These are phyloP conservation scores for Nicotiana sylvestris DNA, from an alignment of 257 asterid genomes.

Conservation along the genomic window DNA sequence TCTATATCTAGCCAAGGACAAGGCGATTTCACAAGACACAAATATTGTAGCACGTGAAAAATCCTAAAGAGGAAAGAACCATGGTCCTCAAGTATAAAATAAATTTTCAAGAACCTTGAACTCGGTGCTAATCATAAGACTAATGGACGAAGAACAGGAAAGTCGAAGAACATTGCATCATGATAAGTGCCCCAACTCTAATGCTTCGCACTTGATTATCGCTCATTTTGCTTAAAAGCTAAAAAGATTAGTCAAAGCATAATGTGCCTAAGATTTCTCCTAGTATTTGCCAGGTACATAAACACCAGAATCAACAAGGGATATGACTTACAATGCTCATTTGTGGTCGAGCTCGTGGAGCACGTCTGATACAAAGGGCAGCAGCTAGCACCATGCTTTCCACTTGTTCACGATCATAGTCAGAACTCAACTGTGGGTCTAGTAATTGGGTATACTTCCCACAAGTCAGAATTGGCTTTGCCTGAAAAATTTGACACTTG, in stretches of 20 bases:
- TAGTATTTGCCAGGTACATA: not conserved
- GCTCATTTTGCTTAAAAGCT: not conserved
- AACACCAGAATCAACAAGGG: not conserved
- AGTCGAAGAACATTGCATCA: not conserved
- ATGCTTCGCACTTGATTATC: not conserved
- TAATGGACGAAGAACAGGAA: not conserved
- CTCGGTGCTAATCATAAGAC: not conserved
- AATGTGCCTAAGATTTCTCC: not conserved
- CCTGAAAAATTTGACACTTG: slow-evolving; percentile 39
- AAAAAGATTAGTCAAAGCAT: not conserved
- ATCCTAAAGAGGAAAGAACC: not conserved
- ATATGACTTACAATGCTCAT: slow-evolving; percentile 67
- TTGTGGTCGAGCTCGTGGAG: slow-evolving; percentile 89
- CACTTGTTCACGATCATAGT: slow-evolving; percentile 52
- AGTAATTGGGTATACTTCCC: slow-evolving; percentile 53
- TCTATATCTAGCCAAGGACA: not conserved
- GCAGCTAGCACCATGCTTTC: slow-evolving; percentile 91
- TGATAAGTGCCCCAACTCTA: not conserved
- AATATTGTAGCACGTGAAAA: not conserved
- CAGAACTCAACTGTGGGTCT: slow-evolving; percentile 59
- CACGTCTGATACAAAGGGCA: slow-evolving; percentile 78
- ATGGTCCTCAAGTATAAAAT: not conserved
- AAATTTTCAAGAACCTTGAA: not conserved
- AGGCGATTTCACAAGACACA: not conserved
- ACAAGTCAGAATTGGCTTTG: slow-evolving; percentile 64